These are phyloP conservation scores for Pyrenophora tritici-repentis DNA, from an alignment of 2,329 filamentous ascomycete species.

Conservation along the genomic window DNA sequence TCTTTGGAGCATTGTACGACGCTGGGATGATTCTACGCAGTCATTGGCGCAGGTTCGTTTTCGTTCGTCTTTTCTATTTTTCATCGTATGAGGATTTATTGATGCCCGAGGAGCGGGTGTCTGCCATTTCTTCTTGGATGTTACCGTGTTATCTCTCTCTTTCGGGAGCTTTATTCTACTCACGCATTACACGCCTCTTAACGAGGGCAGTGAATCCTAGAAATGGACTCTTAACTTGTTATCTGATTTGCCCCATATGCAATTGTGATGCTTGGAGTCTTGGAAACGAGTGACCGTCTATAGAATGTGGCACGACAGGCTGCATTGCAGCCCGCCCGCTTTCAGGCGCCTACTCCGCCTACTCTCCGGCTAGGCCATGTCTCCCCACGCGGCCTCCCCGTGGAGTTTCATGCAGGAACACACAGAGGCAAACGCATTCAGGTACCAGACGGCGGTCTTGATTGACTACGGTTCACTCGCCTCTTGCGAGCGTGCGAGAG, in stretches of 20 bases:
- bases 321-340: background rate
- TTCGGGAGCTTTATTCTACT: conserved; percentile 28
- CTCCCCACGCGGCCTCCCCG: conserved; percentile 1
- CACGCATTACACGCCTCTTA: conserved; percentile 43
- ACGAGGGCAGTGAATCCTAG: conserved; percentile 44
- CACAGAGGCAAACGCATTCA: background rate
- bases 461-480: conserved; percentile 1
- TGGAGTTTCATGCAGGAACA: background rate
- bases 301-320: background rate
- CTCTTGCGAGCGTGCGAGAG: background rate
- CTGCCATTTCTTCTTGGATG: conserved; percentile 40
- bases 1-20: conserved; percentile 48
- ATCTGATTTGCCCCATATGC: no score
- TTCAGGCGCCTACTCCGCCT: background rate
- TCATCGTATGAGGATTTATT: conserved; percentile 43
- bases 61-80: conserved; percentile 25
- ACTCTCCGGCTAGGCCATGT: background rate
- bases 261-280: no score
- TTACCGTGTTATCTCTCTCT: conserved; percentile 32
- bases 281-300: no score
- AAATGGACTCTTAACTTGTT: conserved; percentile 43
- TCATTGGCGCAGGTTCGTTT: conserved; percentile 35
- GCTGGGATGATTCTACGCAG: conserved; percentile 48
- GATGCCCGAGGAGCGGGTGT: conserved; percentile 23
- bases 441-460: conserved; percentile 9